Percentiles rank a stretch among this genome's conserved stretches.
Conservation (phyloP, 768 basidiomycete species). For the Fistulinella prunicolor region DNA sequence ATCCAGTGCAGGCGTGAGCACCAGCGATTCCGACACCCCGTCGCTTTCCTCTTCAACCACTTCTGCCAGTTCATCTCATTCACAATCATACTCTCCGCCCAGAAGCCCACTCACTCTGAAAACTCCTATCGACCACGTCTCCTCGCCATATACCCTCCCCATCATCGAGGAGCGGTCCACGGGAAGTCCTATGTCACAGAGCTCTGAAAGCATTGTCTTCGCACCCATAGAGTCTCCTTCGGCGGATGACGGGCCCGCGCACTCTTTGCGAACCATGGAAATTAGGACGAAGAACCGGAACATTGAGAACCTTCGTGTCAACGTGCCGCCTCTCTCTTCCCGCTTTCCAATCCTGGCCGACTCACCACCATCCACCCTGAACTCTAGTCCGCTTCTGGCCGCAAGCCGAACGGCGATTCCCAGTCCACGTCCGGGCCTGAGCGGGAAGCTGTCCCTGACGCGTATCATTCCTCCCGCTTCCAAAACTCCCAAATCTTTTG, state of each 20-base stretch:
- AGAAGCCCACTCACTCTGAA: constrained; percentile 31
- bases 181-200: constrained; percentile 21
- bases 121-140: constrained; percentile 32
- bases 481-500: constrained; percentile 13
- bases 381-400: constrained; percentile 2
- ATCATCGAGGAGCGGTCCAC: constrained; percentile 39
- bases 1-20: constrained; percentile 28
- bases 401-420: neutral
- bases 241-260: constrained; percentile 21
- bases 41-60: constrained; percentile 43
- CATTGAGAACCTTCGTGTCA: constrained; percentile 28
- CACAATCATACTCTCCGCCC: constrained; percentile 32
- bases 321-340: constrained; percentile 21
- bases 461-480: constrained; percentile 26
- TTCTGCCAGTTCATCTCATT: constrained; percentile 38
- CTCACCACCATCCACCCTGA: constrained; percentile 15
- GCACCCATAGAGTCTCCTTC: constrained; percentile 14
- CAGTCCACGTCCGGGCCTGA: constrained; percentile 8
- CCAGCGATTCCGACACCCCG: constrained; percentile 46
- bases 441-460: constrained; percentile 23
- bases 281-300: constrained; percentile 26
- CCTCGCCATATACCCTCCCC: constrained; percentile 26
- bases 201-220: constrained; percentile 24
- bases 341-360: constrained; percentile 17
- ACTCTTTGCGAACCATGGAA: constrained; percentile 2